Base-by-base conservation (phyloP, 2,329 filamentous ascomycete species). In the Curvularia hawaiiensis region DNA sequence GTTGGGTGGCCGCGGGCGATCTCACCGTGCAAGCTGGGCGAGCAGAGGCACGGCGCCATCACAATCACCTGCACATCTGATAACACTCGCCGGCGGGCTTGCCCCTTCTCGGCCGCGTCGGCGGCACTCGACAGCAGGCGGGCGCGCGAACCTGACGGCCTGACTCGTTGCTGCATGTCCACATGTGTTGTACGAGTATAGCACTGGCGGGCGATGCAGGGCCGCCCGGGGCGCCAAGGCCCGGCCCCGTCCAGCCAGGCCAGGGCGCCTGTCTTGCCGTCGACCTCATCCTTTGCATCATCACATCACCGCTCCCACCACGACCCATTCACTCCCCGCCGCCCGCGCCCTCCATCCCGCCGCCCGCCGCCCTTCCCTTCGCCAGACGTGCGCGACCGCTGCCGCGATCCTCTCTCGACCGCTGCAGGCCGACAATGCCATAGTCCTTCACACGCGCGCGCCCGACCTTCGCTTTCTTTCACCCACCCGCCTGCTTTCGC, bases 61-160 rank as follows among this genome's bases (percentile, higher is more conserved):
- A 61, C 60, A 58, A 62, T 63, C 60, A 61, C 56, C 61, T 52
- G 57, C 51, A 52, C 58, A 56, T 60, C 56, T 63, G 63, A 63
- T 62, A 49, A 50, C 26, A 40, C 40, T 26, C 10, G 22, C 40
- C 40, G 40, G 8, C 20, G 22, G 24, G 40, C 40, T 43, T 43
- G 40, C 11, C 40, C 22, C 11, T 22, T 24, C 40, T 24, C 20
- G 20, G 20, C 40, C 4, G 9, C 4, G 38, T 12, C 38, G 38
- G 38, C n/a, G 20, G 39, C 3, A 35, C 30, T 31, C 28, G 33
- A 35, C 33, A 35, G 33, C 12, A 16, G 14, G 5, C 33, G 14
- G 14, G 40, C 3, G 22, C 6, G 26, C 26, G 26, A 28, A 9
- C 26, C 30, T 31, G 8, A 14, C 11, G 20, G 45, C 44, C 31